Evolutionary conservation across 768 basidiomycete species (phyloP).

Genomic region (Lactarius tabidus): DNA sequence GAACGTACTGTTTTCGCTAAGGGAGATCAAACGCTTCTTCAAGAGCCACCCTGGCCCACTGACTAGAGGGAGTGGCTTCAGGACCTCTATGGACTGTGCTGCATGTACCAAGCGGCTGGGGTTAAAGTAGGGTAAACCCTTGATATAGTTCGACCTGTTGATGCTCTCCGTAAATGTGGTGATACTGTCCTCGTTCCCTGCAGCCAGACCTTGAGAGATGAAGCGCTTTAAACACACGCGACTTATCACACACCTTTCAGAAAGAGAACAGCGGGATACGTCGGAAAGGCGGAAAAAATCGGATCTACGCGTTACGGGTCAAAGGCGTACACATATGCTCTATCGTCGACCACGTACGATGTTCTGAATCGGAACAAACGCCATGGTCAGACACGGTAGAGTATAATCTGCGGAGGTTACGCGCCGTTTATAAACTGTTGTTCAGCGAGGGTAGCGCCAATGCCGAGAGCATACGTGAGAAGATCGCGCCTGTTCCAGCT

Average conservation of each 20-base stretch:
- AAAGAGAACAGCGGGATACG: conserved; percentile 75
- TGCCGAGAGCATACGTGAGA: conserved; percentile 71
- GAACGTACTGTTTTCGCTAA: conserved; percentile 77
- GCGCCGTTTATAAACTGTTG: conserved; percentile 67
- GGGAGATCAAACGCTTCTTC: conserved; percentile 58
- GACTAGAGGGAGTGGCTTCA: conserved; percentile 68
- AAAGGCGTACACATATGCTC: neutral
- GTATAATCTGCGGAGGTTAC: conserved; percentile 19
- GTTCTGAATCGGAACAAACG: conserved; percentile 26
- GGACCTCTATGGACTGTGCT: conserved; percentile 72
- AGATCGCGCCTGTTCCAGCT: conserved; percentile 84
- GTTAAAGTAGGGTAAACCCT: conserved; percentile 68
- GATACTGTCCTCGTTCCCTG: conserved; percentile 61
- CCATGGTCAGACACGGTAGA: neutral
- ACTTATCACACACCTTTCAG: conserved; percentile 51
- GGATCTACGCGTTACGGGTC: conserved; percentile 41
- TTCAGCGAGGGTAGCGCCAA: conserved; percentile 77
- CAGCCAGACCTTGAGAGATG: neutral
- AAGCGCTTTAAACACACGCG: neutral
- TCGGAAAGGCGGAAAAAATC: conserved; percentile 73
- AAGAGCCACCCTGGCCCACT: conserved; percentile 80
- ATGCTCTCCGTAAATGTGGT: conserved; percentile 59
- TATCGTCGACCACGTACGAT: conserved; percentile 23
- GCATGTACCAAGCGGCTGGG: conserved; percentile 69
- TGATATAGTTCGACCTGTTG: conserved; percentile 38